phyloP scores from a whole-genome alignment of 2,329 filamentous ascomycete genomes.

The Colletotrichum costaricense region DNA sequence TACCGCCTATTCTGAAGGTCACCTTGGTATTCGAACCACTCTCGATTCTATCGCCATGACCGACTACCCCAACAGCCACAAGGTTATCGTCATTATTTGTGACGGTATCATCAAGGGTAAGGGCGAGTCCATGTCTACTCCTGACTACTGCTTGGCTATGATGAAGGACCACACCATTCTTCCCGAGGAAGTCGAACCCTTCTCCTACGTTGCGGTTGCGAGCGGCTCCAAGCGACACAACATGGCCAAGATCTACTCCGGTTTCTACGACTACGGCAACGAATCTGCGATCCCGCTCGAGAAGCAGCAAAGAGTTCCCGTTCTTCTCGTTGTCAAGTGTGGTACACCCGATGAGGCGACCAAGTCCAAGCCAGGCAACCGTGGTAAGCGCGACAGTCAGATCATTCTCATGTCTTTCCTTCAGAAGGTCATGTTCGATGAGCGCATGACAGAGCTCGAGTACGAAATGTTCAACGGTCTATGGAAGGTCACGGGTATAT shows the following conservation, averaged over 20 bases:
- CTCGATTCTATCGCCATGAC: slow-evolving; percentile 97
- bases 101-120: slow-evolving; percentile 98
- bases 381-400: slow-evolving; percentile 98
- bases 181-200: slow-evolving; percentile 85
- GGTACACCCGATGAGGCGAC: slow-evolving; percentile 88
- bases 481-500: slow-evolving; percentile 98
- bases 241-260: slow-evolving; percentile 98
- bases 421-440: slow-evolving; percentile 99
- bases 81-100: slow-evolving; percentile 94
- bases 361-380: slow-evolving; percentile 91
- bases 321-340: slow-evolving; percentile 97
- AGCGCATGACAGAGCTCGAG: slow-evolving; percentile 98
- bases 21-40: slow-evolving; percentile 90
- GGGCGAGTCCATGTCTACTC: slow-evolving; percentile 87
- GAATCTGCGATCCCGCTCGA: slow-evolving; percentile 82
- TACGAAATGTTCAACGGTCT: slow-evolving; percentile 99
- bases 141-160: slow-evolving; percentile 91
- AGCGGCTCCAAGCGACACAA: slow-evolving; percentile 98
- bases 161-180: slow-evolving; percentile 89
- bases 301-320: slow-evolving; percentile 95
- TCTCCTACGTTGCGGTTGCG: slow-evolving; percentile 96
- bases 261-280: slow-evolving; percentile 96
- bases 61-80: slow-evolving; percentile 99
- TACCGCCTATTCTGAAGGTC: slow-evolving; percentile 96
- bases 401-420: slow-evolving; percentile 99